Conservation (phyloP, 2,329 filamentous ascomycete genomes). For the Phaeosphaeriaceae sp. region DNA sequence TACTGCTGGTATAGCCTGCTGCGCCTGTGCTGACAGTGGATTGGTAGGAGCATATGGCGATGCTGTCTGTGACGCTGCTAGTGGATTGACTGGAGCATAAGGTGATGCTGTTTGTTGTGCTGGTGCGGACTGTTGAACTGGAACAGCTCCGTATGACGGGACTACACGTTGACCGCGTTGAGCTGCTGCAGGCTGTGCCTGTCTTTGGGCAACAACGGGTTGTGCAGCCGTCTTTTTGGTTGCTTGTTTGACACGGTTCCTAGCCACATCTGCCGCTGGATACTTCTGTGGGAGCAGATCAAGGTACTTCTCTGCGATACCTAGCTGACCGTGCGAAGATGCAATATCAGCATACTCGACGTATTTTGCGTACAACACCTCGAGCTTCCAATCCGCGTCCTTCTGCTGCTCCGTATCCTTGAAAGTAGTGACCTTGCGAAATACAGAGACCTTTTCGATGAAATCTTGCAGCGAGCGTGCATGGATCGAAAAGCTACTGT, state of each 20-base stretch:
- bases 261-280: constrained; percentile 83
- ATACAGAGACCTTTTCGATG: constrained; percentile 97
- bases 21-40: constrained; percentile 4
- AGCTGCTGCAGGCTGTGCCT: constrained; percentile 46
- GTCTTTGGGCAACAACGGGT: constrained; percentile 47
- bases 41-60: constrained; percentile 29
- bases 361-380: constrained; percentile 89
- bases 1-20: constrained; percentile 6
- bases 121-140: constrained; percentile 24
- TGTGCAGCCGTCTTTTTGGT: constrained; percentile 67
- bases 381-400: constrained; percentile 85
- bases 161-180: constrained; percentile 46
- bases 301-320: constrained; percentile 88
- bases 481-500: constrained; percentile 90
- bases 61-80: constrained; percentile 32
- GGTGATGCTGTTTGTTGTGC: constrained; percentile 30
- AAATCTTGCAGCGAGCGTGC: constrained; percentile 87
- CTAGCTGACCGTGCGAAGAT: constrained; percentile 84
- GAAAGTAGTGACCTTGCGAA: constrained; percentile 93
- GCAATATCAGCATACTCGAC: constrained; percentile 96
- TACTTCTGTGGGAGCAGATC: constrained; percentile 84
- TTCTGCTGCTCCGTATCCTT: constrained; percentile 75
- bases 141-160: constrained; percentile 41
- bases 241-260: constrained; percentile 83
- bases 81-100: constrained; percentile 35